Conservation (phyloP, 495 filamentous ascomycete genomes). For the Collariella sp. region DNA sequence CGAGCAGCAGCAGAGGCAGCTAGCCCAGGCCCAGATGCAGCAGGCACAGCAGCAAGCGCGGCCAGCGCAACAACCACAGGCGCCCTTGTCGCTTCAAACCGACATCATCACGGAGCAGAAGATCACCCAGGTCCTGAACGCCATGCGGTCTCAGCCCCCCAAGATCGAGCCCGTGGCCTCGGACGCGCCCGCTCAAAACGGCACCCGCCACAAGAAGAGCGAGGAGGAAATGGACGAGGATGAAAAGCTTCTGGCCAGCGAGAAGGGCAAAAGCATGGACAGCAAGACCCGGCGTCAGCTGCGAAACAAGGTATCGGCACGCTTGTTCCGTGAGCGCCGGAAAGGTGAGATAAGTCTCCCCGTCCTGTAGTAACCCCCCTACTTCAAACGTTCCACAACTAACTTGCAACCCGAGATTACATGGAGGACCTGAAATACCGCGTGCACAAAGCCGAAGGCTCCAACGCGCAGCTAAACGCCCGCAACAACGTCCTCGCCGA, state of each 20-base stretch:
- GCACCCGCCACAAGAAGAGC: conserved; percentile 61
- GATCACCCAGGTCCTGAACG: conserved; percentile 73
- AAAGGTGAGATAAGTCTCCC: conserved; percentile 60
- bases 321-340: conserved; percentile 87
- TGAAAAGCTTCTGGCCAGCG: conserved; percentile 82
- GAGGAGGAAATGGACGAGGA: conserved; percentile 99
- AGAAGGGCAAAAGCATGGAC: conserved; percentile 94
- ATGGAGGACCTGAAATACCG: conserved; percentile 73
- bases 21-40: conserved; percentile 56
- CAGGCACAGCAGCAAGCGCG: conserved; percentile 45
- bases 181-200: conserved; percentile 28
- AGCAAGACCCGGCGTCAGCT: conserved; percentile 91
- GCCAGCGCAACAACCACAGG: conserved; percentile 31
- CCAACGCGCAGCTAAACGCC: conserved; percentile 54
- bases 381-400: conserved; percentile 26
- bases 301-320: conserved; percentile 95
- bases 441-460: conserved; percentile 46
- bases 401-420: conserved; percentile 62
- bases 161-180: conserved; percentile 36
- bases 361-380: not conserved
- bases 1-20: conserved; percentile 42
- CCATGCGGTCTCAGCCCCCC: conserved; percentile 63
- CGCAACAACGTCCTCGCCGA: conserved; percentile 67
- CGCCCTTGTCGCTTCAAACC: conserved; percentile 41
- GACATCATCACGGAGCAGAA: conserved; percentile 67